Base-by-base conservation (phyloP, 164 flowering plant species). In the Echeveria elegans region DNA sequence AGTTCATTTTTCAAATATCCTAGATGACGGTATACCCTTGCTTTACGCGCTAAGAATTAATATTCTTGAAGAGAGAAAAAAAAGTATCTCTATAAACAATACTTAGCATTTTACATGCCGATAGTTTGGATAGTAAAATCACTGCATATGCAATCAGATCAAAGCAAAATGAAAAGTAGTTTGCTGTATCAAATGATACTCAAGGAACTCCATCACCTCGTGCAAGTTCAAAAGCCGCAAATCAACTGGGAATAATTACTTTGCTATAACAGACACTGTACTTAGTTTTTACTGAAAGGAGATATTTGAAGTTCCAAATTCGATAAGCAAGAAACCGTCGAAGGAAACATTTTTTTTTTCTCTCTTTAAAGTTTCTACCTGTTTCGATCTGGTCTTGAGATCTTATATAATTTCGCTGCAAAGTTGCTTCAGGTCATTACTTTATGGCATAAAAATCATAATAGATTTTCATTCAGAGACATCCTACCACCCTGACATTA, bases 21-120 rank as follows among this genome's bases (percentile, higher is more conserved):
- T 12, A 28, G 61, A 28, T 28, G 61, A 53, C 16, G 19, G 14
- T 56, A 56, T 56, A 11, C 32, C 32, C 61, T 56, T 29, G 61
- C 19, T 28, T 56, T 28, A 56, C 61, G 61, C 61, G 61, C 61
- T 56, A 56, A 56, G 19, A 28, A 56, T 56, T 28, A 48, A 23
- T 52, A 56, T 56, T 26, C 26, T 28, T 19, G 30, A 29, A 56
- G 28, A 56, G 2, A 29, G 29, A n/a, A n/a, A n/a, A n/a, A n/a
- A n/a, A 16, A 24, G 15, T 4, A 23, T 56, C 15, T 23, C 14
- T 1, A 24, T 53, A 28, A 0, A 56, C 26, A 26, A 56, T 28
- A 1, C 18, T 53, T 3, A 0, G 60, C 60, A 11, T 56, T 56
- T 56, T 56, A 15, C 61, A 56, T 56, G 31, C 31, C 5, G 59